phyloP scores from a whole-genome alignment of 192 early-diverging fungal genomes.

The Coemansia biformis region DNA sequence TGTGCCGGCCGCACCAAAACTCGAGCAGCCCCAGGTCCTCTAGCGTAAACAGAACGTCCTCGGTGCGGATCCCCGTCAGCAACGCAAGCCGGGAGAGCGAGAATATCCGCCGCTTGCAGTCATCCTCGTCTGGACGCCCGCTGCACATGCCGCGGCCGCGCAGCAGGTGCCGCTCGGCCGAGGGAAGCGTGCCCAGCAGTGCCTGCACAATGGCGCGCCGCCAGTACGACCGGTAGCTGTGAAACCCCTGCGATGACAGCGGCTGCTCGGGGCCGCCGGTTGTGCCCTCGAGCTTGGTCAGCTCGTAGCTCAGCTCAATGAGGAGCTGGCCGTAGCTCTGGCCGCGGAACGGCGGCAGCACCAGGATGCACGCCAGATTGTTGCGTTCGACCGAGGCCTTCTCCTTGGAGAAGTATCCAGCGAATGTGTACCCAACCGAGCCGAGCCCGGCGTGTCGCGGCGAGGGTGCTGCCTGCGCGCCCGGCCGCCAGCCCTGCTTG shows the following conservation, averaged over 20 bases:
- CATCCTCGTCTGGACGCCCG: neutral
- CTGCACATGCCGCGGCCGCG: neutral
- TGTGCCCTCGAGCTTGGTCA: conserved; percentile 63
- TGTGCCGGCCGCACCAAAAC: conserved; percentile 52
- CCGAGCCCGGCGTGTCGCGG: conserved; percentile 27
- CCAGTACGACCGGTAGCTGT: conserved; percentile 82
- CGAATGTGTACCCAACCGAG: conserved; percentile 55
- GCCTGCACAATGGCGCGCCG: conserved; percentile 60
- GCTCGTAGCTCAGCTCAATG: conserved; percentile 90
- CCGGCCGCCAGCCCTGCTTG: conserved; percentile 3
- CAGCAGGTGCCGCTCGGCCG: conserved; percentile 23
- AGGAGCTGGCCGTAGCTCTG: conserved; percentile 80
- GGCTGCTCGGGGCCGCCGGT: conserved; percentile 86
- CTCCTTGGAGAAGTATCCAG: conserved; percentile 97
- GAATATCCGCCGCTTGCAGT: conserved; percentile 18
- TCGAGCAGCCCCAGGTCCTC: conserved; percentile 55
- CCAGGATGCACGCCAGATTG: conserved; percentile 87
- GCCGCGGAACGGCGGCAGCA: conserved; percentile 80
- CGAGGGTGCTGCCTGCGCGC: neutral
- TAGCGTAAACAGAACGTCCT: conserved; percentile 68
- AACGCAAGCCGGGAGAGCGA: conserved; percentile 50
- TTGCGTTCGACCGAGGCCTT: conserved; percentile 76
- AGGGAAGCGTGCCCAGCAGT: conserved; percentile 32
- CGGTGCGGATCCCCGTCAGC: conserved; percentile 61
- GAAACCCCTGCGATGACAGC: conserved; percentile 74